These are phyloP conservation scores for Epichloe uncinata DNA, from an alignment of 2,329 filamentous ascomycete species.

Conservation along the genomic window DNA sequence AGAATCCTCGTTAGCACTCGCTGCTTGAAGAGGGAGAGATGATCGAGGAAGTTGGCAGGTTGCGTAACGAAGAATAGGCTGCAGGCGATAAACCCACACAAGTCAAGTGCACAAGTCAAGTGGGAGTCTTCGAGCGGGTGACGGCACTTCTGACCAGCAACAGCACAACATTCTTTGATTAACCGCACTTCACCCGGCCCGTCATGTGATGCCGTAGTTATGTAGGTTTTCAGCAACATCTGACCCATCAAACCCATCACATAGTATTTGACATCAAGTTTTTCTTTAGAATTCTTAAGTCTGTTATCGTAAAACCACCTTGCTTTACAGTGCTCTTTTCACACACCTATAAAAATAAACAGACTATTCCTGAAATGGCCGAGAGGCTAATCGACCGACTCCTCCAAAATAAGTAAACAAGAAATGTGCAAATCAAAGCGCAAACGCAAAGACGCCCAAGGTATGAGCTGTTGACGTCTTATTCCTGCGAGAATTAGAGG, in stretches of 20 bases:
- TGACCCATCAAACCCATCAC: background rate
- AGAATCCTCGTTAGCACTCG: background rate
- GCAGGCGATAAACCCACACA: constrained; percentile 1
- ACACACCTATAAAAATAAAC: constrained; percentile 1
- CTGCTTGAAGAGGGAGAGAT: background rate
- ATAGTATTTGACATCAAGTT: background rate
- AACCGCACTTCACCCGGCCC: constrained; percentile 14
- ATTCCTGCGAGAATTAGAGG: background rate
- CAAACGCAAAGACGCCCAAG: constrained; percentile 1
- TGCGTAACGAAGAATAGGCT: background rate
- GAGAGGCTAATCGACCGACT: background rate
- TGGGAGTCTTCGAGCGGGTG: constrained; percentile 10
- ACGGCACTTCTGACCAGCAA: too few species aligned
- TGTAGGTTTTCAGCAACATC: background rate
- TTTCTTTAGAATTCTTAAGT: too few species aligned
- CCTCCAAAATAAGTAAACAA: background rate
- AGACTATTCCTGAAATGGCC: background rate
- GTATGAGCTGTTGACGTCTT: background rate
- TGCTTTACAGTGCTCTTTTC: constrained; percentile 1
- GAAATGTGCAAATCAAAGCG: background rate
- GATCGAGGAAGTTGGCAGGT: background rate
- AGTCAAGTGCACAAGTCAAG: too few species aligned
- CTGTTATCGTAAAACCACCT: background rate
- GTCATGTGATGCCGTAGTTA: constrained; percentile 19
- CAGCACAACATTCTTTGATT: constrained; percentile 7